phyloP scores from a whole-genome alignment of 805 yeast species.

The Metschnikowia bowlesiae region DNA sequence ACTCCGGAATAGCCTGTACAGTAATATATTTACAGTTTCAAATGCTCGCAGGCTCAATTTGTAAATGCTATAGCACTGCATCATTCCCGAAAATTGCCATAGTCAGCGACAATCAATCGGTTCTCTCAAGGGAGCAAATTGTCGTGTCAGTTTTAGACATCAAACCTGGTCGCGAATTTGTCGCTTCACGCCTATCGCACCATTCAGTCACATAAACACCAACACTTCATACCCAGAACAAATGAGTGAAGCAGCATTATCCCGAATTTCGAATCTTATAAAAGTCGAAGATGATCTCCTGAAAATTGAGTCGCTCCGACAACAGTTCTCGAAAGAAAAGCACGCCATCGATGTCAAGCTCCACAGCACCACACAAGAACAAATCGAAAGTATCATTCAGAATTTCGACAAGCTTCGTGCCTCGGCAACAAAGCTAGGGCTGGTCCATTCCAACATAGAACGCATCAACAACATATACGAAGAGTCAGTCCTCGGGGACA shows the following conservation, averaged over 20 bases:
- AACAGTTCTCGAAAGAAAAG: constrained; percentile 64
- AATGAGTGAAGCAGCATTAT: constrained; percentile 40
- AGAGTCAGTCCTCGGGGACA: constrained; percentile 56
- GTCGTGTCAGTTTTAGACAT: neutral
- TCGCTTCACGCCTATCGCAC: neutral
- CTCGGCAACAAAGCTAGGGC: constrained; percentile 31
- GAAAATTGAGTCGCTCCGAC: constrained; percentile 48
- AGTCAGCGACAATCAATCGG: too few species aligned
- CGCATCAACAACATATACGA: constrained; percentile 47
- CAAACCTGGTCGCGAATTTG: neutral
- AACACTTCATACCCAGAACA: neutral
- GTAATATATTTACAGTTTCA: neutral
- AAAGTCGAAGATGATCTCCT: constrained; percentile 51
- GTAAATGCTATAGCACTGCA: too few species aligned
- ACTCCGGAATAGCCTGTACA: neutral
- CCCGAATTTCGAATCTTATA: constrained; percentile 36
- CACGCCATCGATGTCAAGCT: constrained; percentile 71
- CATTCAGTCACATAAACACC: neutral
- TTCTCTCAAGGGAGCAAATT: neutral
- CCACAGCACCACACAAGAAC: constrained; percentile 62
- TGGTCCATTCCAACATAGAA: constrained; percentile 37
- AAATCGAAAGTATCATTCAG: constrained; percentile 51
- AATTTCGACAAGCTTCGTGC: constrained; percentile 50
- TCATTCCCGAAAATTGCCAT: too few species aligned
- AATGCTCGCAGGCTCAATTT: neutral